Base-by-base conservation (phyloP, 306 rosid genomes). In the Spatholobus suberectus region DNA sequence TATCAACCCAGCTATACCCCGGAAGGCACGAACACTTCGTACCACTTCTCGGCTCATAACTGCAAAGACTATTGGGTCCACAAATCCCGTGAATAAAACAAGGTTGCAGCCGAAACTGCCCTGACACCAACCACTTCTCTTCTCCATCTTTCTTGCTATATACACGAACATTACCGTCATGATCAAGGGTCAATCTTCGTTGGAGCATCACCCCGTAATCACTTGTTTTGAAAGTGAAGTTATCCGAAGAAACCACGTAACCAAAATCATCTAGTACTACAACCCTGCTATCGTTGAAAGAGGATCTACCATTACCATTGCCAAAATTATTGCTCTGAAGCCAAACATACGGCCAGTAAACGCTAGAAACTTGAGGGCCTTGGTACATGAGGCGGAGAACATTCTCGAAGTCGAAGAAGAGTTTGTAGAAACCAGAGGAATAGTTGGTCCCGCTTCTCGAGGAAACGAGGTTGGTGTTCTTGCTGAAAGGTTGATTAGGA, bases 1-100 rank as follows among this genome's bases (percentile, higher is more conserved):
- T 37, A 37, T 81, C 17, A 7, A 47, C 2, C 38, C 47, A 61
- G 2, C 11, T 57, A n/a, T 62, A 62, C n/a, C 69, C 69, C 0
- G 79, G 80, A 49, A 81, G 67, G 44, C 85, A 81, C 0, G 47
- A 62, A 62, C 85, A 81, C 27, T 35, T 81, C 37, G 80, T 47
- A 3, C 80, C 85, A 2, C 0, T 61, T 1, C 5, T 35, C 1
- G 68, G 46, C 1, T 24, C n/a, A 5, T 23, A 0, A 14, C 54
- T 59, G 21, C 84, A 81, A 32, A 1, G 14, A 20, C 84, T 81
- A 17, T 71, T 80, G 1, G 73, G 65, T 61, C 84, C 84, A 81
- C 84, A 81, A 81, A 81, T 81, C 5, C 84, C 84, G 1, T 81
- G 84, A 43, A 59, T 6, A 0, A 4, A 0, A 34, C 79, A 71